These are phyloP conservation scores for Termitomyces sp. DNA, from an alignment of 768 basidiomycete genomes.

Conservation along the genomic window DNA sequence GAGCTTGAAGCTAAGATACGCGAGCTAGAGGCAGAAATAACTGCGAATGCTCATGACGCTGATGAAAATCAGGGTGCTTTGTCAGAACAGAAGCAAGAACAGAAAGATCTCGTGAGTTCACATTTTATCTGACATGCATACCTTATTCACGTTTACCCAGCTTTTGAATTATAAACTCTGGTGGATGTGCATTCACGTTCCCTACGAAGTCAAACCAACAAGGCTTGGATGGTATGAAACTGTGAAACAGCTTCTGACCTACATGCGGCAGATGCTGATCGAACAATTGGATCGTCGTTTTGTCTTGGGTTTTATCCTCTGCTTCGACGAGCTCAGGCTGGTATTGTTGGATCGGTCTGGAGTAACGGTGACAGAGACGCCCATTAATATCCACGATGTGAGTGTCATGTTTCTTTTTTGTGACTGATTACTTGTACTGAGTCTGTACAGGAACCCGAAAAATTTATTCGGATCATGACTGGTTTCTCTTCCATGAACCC, in stretches of 20 bases:
- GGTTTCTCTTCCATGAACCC: neutral
- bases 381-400: slow-evolving; percentile 11
- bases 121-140: too few relatives aligned
- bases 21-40: too few relatives aligned
- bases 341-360: slow-evolving; percentile 8
- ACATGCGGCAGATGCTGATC: slow-evolving; percentile 8
- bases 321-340: slow-evolving; percentile 5
- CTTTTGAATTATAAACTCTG: too few relatives aligned
- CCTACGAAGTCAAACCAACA: neutral
- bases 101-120: too few relatives aligned
- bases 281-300: slow-evolving; percentile 15
- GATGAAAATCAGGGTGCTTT: too few relatives aligned
- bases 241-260: neutral
- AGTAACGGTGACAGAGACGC: neutral
- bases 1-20: neutral
- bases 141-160: too few relatives aligned
- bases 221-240: neutral
- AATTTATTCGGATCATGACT: slow-evolving; percentile 1
- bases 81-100: too few relatives aligned
- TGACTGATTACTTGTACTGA: neutral
- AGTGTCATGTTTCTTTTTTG: neutral
- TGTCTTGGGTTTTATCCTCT: slow-evolving; percentile 4
- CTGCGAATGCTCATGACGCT: too few relatives aligned
- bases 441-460: neutral
- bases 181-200: neutral